phyloP scores from a whole-genome alignment of 2,329 filamentous ascomycete species.

The Penicillium italicum region DNA sequence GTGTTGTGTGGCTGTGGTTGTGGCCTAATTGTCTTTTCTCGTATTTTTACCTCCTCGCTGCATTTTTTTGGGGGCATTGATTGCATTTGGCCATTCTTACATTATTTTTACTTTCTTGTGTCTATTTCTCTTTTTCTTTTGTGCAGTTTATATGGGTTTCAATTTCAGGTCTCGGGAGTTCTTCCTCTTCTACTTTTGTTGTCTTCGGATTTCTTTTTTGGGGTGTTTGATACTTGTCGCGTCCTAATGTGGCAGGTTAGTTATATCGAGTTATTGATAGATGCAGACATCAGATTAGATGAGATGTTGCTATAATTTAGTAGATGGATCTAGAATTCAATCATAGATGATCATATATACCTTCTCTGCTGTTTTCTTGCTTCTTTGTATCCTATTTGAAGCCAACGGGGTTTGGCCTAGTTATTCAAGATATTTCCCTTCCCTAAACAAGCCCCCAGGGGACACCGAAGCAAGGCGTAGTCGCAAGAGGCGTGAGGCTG shows the following conservation, averaged over 20 bases:
- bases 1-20: background rate
- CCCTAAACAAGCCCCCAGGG: too few species aligned
- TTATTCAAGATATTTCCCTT: too few species aligned
- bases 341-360: background rate
- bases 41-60: background rate
- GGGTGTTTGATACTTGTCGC: background rate
- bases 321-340: background rate
- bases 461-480: too few species aligned
- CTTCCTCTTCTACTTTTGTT: conserved; percentile 8
- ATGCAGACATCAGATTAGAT: background rate
- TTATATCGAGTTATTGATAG: background rate
- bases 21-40: background rate
- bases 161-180: conserved; percentile 17
- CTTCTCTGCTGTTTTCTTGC: background rate
- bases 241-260: background rate
- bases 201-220: background rate
- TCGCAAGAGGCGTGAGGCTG: too few species aligned
- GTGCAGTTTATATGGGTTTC: conserved; percentile 27
- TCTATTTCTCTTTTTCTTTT: conserved; percentile 16
- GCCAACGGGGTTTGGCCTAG: background rate
- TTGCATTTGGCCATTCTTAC: background rate
- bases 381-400: background rate
- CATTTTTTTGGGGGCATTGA: background rate
- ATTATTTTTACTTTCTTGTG: conserved; percentile 10
- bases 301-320: background rate